Percentiles rank a stretch among this genome's conserved stretches.
These are phyloP conservation scores for Eucalyptus tenuipes DNA, from an alignment of 345 rosid genomes.

Conservation along the genomic window DNA sequence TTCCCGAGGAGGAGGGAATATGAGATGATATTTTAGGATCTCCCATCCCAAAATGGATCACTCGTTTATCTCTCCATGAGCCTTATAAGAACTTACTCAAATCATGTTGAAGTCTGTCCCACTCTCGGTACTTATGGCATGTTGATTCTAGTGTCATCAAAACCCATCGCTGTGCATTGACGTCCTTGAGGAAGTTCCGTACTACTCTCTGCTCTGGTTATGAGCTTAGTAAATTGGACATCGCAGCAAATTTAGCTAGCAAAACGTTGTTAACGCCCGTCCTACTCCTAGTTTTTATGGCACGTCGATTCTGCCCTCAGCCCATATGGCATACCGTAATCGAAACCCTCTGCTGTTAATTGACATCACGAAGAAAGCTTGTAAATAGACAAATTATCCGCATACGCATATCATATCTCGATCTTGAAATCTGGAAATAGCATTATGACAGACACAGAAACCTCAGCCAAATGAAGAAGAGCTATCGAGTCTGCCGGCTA, in stretches of 20 bases:
- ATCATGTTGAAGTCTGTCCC: no score
- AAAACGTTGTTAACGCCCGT: neutral
- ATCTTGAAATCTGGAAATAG: neutral
- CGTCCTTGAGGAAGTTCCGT: no score
- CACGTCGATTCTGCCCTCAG: neutral
- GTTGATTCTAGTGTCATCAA: no score
- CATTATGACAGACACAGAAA: neutral
- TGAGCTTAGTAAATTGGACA: no score
- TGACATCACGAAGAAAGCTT: neutral
- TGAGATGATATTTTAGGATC: rapidly evolving
- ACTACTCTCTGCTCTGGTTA: no score
- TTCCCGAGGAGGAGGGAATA: no score
- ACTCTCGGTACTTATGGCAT: no score
- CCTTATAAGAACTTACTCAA: no score
- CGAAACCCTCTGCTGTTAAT: neutral
- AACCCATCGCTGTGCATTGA: no score
- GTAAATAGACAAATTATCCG: neutral
- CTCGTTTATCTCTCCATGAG: no score
- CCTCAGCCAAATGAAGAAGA: neutral
- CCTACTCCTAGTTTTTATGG: neutral
- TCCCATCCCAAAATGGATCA: no score
- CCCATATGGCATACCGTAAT: neutral
- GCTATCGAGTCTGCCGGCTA: neutral
- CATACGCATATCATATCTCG: neutral
- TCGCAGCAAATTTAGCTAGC: neutral